phyloP scores from a whole-genome alignment of 1,284 basidiomycete genomes.

The Pyrrhoderma lamaoense region DNA sequence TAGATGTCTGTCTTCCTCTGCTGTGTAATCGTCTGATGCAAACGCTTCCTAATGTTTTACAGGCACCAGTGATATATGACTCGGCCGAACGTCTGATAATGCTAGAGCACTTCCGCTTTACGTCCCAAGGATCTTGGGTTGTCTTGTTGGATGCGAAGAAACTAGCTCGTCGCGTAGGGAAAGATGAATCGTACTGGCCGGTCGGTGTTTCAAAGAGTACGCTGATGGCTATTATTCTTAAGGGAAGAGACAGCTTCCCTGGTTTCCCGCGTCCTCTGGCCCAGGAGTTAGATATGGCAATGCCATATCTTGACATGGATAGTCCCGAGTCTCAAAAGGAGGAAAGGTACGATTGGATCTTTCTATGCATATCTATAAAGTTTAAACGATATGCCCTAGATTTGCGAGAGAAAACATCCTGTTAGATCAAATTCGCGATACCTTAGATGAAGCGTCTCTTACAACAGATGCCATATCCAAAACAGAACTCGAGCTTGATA shows the following conservation, averaged over 20 bases:
- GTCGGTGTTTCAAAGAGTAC: constrained; percentile 72
- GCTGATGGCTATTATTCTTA: constrained; percentile 87
- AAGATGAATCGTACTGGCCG: constrained; percentile 93
- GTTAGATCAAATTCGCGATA: constrained; percentile 64
- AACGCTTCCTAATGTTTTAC: neutral
- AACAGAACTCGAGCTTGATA: constrained; percentile 82
- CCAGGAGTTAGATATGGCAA: constrained; percentile 77
- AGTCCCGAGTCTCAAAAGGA: constrained; percentile 60
- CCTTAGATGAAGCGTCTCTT: constrained; percentile 56
- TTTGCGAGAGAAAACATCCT: constrained; percentile 69
- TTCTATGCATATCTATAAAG: too few relatives aligned
- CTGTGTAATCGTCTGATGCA: neutral
- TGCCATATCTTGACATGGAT: constrained; percentile 79
- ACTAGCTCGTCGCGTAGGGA: constrained; percentile 71
- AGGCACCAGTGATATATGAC: constrained; percentile 91
- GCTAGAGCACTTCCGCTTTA: constrained; percentile 81
- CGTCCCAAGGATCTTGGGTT: constrained; percentile 88
- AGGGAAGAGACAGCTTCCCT: constrained; percentile 78
- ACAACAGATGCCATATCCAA: constrained; percentile 58
- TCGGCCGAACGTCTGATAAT: constrained; percentile 78
- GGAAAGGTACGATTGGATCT: constrained; percentile 38
- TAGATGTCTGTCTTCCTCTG: constrained; percentile 17
- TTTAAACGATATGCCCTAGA: constrained; percentile 31
- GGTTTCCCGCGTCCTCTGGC: constrained; percentile 85
- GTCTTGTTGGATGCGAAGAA: constrained; percentile 79